These are phyloP conservation scores for Scutellaria baicalensis DNA, from an alignment of 257 asterid species.

Conservation along the genomic window DNA sequence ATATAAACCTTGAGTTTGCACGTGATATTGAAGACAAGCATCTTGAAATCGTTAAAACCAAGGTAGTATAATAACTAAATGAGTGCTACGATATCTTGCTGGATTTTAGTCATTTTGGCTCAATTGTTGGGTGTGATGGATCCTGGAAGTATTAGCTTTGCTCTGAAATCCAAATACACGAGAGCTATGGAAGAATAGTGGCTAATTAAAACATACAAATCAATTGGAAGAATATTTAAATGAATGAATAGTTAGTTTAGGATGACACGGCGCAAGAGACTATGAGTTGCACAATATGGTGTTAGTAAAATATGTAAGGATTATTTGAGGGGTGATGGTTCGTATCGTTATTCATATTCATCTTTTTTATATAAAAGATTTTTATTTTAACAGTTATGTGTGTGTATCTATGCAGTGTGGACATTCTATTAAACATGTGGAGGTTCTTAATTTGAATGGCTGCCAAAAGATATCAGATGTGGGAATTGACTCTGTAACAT, in stretches of 20 bases:
- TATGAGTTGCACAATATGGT: neutral
- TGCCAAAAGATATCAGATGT: slow-evolving; percentile 88
- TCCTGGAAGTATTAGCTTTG: neutral
- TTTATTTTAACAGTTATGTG: neutral
- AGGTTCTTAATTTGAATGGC: slow-evolving; percentile 80
- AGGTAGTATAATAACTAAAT: slow-evolving; percentile 33
- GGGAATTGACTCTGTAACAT: slow-evolving; percentile 63
- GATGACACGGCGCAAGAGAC: neutral
- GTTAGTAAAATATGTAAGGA: neutral
- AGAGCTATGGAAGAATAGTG: neutral
- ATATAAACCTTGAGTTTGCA: slow-evolving; percentile 82
- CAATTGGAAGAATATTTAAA: neutral
- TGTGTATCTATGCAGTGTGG: slow-evolving; percentile 44
- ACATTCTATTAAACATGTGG: slow-evolving; percentile 40
- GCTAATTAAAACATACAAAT: neutral
- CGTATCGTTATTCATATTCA: slow-evolving; percentile 5
- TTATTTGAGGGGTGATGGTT: neutral
- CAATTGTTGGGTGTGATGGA: neutral
- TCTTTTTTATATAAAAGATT: neutral
- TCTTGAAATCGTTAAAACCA: slow-evolving; percentile 53
- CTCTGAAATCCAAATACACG: neutral
- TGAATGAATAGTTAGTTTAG: neutral
- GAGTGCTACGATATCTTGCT: neutral
- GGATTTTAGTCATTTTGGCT: neutral
- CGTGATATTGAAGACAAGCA: slow-evolving; percentile 78